Evolutionary conservation across 2,329 filamentous ascomycete species (phyloP).

Genomic region (Sarocladium kiliense): DNA sequence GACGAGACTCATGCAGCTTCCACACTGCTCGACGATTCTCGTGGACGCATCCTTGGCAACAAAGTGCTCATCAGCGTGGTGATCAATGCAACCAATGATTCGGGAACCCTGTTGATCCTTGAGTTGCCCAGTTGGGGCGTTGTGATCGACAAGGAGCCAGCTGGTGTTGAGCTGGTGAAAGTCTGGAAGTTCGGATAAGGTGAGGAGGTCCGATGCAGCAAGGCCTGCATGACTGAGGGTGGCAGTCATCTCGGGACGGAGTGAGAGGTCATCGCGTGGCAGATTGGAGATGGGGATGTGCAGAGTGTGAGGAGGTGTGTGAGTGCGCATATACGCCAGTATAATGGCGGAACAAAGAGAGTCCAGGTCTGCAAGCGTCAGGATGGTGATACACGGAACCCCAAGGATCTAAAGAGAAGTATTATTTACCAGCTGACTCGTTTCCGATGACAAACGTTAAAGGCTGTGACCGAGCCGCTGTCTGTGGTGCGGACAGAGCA

Average conservation of each 20-base stretch:
- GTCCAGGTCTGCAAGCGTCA: conserved; percentile 59
- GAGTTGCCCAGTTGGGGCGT: conserved; percentile 62
- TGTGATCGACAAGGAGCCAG: conserved; percentile 79
- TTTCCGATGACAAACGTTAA: conserved; percentile 62
- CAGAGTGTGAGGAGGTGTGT: conserved; percentile 46
- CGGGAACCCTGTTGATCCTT: conserved; percentile 39
- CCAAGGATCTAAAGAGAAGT: neutral
- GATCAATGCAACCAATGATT: conserved; percentile 67
- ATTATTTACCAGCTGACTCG: conserved; percentile 54
- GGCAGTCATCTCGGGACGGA: conserved; percentile 69
- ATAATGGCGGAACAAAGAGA: conserved; percentile 71
- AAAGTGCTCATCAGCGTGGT: conserved; percentile 67
- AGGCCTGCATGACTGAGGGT: conserved; percentile 59
- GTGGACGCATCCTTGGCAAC: conserved; percentile 44
- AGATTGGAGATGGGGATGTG: conserved; percentile 74
- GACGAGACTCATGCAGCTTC: conserved; percentile 70
- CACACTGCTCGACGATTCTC: conserved; percentile 59
- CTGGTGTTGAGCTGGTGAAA: conserved; percentile 51
- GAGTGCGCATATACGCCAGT: conserved; percentile 67
- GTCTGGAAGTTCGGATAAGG: conserved; percentile 43
- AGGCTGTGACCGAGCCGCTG: conserved; percentile 38
- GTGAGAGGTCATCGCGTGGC: conserved; percentile 57
- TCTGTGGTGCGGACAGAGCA: conserved; percentile 36
- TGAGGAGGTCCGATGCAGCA: conserved; percentile 58
- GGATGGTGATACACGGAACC: neutral